Percentiles rank a stretch among this genome's conserved stretches.
These are phyloP conservation scores for Phytophthora macrochlamydospora DNA, from an alignment of 352 stramenopile genomes.

Conservation along the genomic window DNA sequence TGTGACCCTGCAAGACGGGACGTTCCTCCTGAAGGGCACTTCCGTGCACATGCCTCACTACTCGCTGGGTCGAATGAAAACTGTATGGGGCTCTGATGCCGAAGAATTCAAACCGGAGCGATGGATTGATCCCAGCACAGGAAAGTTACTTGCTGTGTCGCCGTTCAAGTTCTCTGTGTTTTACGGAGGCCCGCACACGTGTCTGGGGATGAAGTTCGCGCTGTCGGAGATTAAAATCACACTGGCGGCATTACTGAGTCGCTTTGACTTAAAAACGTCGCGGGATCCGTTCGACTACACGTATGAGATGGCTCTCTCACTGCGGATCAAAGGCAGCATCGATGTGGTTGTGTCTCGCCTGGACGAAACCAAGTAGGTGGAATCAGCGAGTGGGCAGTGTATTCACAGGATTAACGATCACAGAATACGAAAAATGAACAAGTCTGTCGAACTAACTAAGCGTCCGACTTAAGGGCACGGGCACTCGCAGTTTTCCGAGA, in stretches of 20 bases:
- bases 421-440: too few species aligned
- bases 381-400: too few species aligned
- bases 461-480: background rate
- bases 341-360: slow-evolving; percentile 16
- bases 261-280: slow-evolving; percentile 35
- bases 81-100: slow-evolving; percentile 32
- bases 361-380: background rate
- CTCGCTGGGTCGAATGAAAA: slow-evolving; percentile 34
- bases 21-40: slow-evolving; percentile 40
- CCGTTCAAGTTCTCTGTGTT: slow-evolving; percentile 57
- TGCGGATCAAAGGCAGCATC: slow-evolving; percentile 38
- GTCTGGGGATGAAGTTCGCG: slow-evolving; percentile 52
- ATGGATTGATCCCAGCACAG: slow-evolving; percentile 39
- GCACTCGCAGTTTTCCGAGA: slow-evolving; percentile 17
- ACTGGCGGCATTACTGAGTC: slow-evolving; percentile 29
- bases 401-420: too few species aligned
- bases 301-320: slow-evolving; percentile 39
- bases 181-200: slow-evolving; percentile 45
- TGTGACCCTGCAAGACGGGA: slow-evolving; percentile 56
- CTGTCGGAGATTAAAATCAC: slow-evolving; percentile 54
- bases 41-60: slow-evolving; percentile 52
- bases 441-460: too few species aligned
- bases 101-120: slow-evolving; percentile 58
- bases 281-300: slow-evolving; percentile 27
- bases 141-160: slow-evolving; percentile 29